Base-by-base conservation (phyloP, 2,329 filamentous ascomycete species). In the Diplodia scrobiculata region DNA sequence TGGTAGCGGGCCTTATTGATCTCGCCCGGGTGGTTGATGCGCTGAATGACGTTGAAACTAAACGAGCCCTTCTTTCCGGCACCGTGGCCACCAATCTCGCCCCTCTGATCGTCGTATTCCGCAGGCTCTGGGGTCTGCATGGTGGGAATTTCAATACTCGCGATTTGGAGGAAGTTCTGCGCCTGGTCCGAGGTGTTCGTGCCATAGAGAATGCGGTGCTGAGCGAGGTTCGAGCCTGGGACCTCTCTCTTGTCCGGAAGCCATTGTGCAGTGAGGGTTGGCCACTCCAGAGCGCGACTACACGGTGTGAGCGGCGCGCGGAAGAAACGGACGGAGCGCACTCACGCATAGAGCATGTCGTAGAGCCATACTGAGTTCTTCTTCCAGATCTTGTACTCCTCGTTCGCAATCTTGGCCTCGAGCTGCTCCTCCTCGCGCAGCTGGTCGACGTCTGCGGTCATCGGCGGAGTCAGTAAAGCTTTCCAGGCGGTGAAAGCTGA, bases 351-450 rank as follows among this genome's bases (percentile, higher is more conserved):
- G 70, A 99, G 95, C 87, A 97, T 91, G 78, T 99, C 95, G 79
- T 99, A 99, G 72, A 99, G 89, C 76, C 98, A 98, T 3, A 95
- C 93, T 70, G 91, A 92, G 80, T 99, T 99, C 84, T 99, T 99
- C 85, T 99, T 99, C 95, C 95, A 99, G 71, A 94, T 97, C 79
- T 99, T 99, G 86, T 99, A 99, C 78, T 99, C 95, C 83, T 99
- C 95, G 72, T 98, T 98, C 80, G 98, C 92, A 68, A 96, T 84
- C 80, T 96, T 92, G 79, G 96, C 90, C 75, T 91, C 88, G 71
- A 86, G 80, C 75, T 91, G 84, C 76, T 89, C 84, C 67, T 91
- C 88, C 63, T 91, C 90, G 68, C 87, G 84, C 54, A 84, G 76
- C 65, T 71, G 72, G 48, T 70, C 63, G 69, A 79, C 78, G 72